A percentile compares a stretch with the other conserved stretches of the same genome.
These are phyloP conservation scores for Lizonia empirigonia DNA, from an alignment of 2,329 filamentous ascomycete genomes.

Conservation along the genomic window DNA sequence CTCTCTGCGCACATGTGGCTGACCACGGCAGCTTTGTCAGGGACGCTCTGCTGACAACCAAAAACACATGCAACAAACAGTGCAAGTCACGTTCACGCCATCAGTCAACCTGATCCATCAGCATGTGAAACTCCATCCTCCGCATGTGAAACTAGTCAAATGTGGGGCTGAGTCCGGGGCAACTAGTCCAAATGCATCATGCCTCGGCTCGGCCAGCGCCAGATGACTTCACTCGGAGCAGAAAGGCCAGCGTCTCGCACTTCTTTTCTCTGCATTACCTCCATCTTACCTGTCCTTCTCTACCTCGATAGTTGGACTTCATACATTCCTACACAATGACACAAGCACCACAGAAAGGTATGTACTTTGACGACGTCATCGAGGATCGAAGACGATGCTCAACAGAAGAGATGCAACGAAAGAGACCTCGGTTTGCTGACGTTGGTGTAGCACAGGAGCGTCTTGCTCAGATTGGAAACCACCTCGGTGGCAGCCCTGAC, in stretches of 20 bases:
- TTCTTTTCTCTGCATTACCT: neutral
- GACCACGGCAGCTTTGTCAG: neutral
- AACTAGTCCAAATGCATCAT: constrained; percentile 9
- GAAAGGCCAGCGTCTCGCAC: constrained; percentile 13
- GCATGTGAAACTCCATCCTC: constrained; percentile 30
- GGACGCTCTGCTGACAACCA: neutral
- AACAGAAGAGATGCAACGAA: constrained; percentile 1
- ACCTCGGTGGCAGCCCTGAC: constrained; percentile 51
- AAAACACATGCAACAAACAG: constrained; percentile 5
- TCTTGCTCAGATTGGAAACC: constrained; percentile 63
- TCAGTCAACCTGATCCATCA: neutral
- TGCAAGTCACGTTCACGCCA: constrained; percentile 2
- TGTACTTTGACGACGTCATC: neutral
- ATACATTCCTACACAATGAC: constrained; percentile 8
- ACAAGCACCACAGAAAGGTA: constrained; percentile 20
- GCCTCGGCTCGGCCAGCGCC: constrained; percentile 15
- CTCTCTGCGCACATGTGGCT: neutral
- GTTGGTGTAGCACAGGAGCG: constrained; percentile 59
- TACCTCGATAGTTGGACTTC: neutral
- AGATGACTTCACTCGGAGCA: constrained; percentile 16
- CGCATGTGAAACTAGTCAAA: constrained; percentile 22
- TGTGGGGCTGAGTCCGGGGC: constrained; percentile 11
- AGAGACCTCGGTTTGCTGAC: constrained; percentile 2
- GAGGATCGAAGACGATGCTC: neutral
- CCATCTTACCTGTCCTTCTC: neutral